Base-by-base conservation (phyloP, 2,329 filamentous ascomycete species). In the Lasiodiplodia hormozganensis region DNA sequence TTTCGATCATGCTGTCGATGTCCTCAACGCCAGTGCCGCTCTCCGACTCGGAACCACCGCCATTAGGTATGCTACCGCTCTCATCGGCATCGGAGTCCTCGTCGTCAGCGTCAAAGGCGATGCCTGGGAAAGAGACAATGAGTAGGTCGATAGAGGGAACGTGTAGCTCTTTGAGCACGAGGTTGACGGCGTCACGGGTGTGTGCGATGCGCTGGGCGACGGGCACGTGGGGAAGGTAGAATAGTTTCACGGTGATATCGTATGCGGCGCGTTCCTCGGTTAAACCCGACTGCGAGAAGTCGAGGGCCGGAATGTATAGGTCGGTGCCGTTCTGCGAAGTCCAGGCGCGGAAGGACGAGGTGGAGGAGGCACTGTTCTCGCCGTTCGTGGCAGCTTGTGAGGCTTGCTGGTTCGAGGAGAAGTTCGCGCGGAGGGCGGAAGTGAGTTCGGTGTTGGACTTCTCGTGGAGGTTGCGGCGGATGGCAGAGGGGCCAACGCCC, bases 381-480 rank as follows among this genome's bases (percentile, higher is more conserved):
- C 74, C 74, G 25, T 18, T 62, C 23, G 38, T 16, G 18, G 23
- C 14, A 25, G 58, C 10, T 70, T 71, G 73, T 67, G 71, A 74
- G 73, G 89, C 88, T 75, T 90, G 84, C 77, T 93, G 91, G 49
- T 92, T 90, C 36, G 90, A 88, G 65, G 88, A 79, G 78, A 98
- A 93, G 81, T 95, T 97, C 76, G 90, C 89, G 74, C 92, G 91
- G 21, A 99, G 87, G 3, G 94, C 93, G 76, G 93, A 94, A 72
- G 94, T 92, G 74, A 99, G 88, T 81, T 99, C 96, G 74, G 94
- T 90, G 78, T 98, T 98, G 67, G 95, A 97, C 78, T 94, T 93
- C 77, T 90, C 90, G 72, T 88, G 88, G 70, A 90, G 87, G 18
- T 90, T 89, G 75, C 92, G 92, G 71, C 93, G 90, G 79, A 97